Percentiles rank a stretch among this genome's conserved stretches.
phyloP scores from a whole-genome alignment of 164 flowering plant genomes.

The Cinnamomum micranthum region DNA sequence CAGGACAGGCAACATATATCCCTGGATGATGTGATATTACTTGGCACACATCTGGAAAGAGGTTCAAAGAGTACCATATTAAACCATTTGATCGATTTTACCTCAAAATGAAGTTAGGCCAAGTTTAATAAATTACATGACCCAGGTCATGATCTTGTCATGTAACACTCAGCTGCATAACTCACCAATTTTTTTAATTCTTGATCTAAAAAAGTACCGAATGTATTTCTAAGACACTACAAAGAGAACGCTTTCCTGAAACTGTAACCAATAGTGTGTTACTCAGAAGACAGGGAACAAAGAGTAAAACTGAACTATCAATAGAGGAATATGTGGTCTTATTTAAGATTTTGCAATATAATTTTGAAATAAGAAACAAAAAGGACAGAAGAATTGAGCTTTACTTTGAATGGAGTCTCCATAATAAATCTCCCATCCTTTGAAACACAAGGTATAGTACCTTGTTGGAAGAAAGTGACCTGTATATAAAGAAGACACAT shows the following conservation, averaged over 20 bases:
- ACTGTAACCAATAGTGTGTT: neutral
- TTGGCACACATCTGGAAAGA: neutral
- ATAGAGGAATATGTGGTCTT: neutral
- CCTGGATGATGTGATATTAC: neutral
- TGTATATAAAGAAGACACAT: conserved; percentile 20
- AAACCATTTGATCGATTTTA: neutral
- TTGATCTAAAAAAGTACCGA: neutral
- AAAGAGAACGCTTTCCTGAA: neutral
- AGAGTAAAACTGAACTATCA: conserved; percentile 1
- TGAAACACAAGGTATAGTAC: conserved; percentile 97
- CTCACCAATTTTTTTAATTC: neutral
- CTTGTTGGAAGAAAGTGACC: conserved; percentile 97
- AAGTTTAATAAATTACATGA: neutral
- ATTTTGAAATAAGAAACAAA: conserved; percentile 1
- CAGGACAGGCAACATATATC: neutral
- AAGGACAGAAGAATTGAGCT: conserved; percentile 12
- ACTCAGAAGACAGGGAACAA: neutral
- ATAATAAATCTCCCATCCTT: conserved; percentile 91
- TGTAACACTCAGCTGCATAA: neutral
- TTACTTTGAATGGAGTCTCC: conserved; percentile 88
- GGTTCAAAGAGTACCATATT: neutral
- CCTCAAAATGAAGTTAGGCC: neutral
- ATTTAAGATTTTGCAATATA: neutral
- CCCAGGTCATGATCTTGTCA: neutral
- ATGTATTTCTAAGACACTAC: neutral